Percentiles rank a stretch among this genome's conserved stretches.
These are phyloP conservation scores for Parasitella parasitica DNA, from an alignment of 371 early-diverging fungal species.

Conservation along the genomic window DNA sequence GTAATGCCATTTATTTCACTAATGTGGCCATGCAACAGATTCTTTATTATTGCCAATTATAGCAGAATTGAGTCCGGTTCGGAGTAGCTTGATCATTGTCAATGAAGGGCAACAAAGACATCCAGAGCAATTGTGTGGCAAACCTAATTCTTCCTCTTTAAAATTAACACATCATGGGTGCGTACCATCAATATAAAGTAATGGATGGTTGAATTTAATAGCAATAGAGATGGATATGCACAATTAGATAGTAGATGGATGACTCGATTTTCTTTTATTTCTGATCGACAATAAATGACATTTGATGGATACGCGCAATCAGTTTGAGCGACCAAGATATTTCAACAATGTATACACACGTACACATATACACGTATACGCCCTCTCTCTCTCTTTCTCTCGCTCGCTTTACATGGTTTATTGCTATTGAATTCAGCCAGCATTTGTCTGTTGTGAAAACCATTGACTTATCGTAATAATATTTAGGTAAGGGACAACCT, in stretches of 20 bases:
- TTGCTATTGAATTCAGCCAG: not conserved
- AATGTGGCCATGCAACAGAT: no score
- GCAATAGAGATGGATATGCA: not conserved
- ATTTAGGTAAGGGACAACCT: constrained; percentile 90
- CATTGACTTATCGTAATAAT: no score
- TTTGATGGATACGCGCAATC: no score
- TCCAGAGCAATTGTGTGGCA: not conserved
- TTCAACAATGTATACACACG: no score
- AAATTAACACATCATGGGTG: constrained; percentile 23
- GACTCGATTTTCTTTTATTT: not conserved
- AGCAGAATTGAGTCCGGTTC: no score
- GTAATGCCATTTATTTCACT: no score
- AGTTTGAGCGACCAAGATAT: no score
- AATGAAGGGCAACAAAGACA: no score
- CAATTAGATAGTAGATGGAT: not conserved
- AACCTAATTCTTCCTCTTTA: constrained; percentile 13
- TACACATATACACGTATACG: no score
- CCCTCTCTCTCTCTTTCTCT: no score
- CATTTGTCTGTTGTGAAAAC: not conserved
- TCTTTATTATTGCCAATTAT: no score
- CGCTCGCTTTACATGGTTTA: not conserved
- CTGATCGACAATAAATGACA: not conserved
- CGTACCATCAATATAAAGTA: not conserved
- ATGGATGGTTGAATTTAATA: not conserved
- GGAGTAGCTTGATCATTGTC: no score